Evolutionary conservation across 2,329 filamentous ascomycete genomes (phyloP), one percentile per base, ranked within the genome.

Genomic region (Fusarium zealandicum): DNA sequence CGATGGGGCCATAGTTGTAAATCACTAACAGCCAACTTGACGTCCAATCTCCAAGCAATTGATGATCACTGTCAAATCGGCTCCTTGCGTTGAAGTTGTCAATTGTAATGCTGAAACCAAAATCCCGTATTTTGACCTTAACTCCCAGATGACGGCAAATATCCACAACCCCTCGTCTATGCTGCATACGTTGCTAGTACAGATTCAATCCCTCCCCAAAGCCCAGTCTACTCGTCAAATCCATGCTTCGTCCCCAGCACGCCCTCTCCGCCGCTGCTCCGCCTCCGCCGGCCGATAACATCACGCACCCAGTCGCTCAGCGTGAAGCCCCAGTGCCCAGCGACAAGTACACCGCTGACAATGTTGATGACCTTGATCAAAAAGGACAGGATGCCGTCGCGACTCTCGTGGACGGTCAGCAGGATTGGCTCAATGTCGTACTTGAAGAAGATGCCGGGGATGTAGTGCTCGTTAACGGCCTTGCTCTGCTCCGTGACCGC

Each of bases 351-450:
- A 12, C 95, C 95, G 55, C 87, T 90, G 10, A 97, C 81, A 14
- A 98, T 89, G 74, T 99, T 99, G 62, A 98, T 88, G 43, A 97
- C 76, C 71, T 93, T 87, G 62, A 98, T 82, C 37, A 93, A 57
- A 65, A 99, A 85, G 18, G 83, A 80, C 61, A 96, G 75, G 53
- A 96, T 79, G 36, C 90, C 82, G 51, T 88, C 87, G 69, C 92
- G 86, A 69, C 87, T 86, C 77, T 98, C 93, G 57, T 89, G 88
- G 35, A 99, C 88, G 22, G 89, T 88, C 46, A 99, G 80, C 72
- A 95, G 78, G 67, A 99, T 93, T 2, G 95, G 95, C 80, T 99
- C 95, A 66, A 99, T 97, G 72, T 98, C 93, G 77, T 96, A 99
- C 78, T 98, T 99, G 83, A 99, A 90, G 73, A 98, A 99, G 58